These are phyloP conservation scores for Gossypium mustelinum DNA, from an alignment of 345 rosid species.

Conservation along the genomic window DNA sequence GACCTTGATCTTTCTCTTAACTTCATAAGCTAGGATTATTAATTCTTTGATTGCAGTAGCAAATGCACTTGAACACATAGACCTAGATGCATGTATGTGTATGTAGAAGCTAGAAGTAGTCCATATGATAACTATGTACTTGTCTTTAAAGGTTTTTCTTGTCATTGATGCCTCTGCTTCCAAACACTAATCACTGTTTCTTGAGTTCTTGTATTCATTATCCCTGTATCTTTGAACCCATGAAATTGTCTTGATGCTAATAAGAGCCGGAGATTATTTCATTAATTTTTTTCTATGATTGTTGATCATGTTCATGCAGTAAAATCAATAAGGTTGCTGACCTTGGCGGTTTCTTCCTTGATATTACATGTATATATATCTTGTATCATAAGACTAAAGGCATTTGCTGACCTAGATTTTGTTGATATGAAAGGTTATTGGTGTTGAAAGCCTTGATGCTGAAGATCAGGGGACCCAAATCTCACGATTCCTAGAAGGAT, in stretches of 20 bases:
- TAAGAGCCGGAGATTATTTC: background rate
- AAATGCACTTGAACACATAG: background rate
- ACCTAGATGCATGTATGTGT: background rate
- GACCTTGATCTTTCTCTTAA: background rate
- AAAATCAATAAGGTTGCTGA: background rate
- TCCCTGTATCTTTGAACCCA: background rate
- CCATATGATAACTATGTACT: background rate
- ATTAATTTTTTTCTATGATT: background rate
- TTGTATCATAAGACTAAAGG: background rate
- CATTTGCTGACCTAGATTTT: background rate
- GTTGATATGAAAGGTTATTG: conserved; percentile 45
- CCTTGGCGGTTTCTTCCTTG: background rate
- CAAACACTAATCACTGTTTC: background rate
- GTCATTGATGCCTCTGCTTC: background rate
- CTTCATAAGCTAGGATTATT: background rate
- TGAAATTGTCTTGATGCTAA: background rate
- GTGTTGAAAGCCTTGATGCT: conserved; percentile 47
- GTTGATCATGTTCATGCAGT: background rate
- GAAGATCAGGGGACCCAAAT: conserved; percentile 81
- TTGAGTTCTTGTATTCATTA: background rate
- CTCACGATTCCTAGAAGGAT: conserved; percentile 68
- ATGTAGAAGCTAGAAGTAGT: background rate
- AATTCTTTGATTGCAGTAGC: background rate
- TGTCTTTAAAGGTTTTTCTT: background rate
- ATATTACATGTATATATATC: background rate